Evolutionary conservation across 2,329 filamentous ascomycete genomes (phyloP).

Genomic region (Ophiocordyceps camponoti-leonardi): DNA sequence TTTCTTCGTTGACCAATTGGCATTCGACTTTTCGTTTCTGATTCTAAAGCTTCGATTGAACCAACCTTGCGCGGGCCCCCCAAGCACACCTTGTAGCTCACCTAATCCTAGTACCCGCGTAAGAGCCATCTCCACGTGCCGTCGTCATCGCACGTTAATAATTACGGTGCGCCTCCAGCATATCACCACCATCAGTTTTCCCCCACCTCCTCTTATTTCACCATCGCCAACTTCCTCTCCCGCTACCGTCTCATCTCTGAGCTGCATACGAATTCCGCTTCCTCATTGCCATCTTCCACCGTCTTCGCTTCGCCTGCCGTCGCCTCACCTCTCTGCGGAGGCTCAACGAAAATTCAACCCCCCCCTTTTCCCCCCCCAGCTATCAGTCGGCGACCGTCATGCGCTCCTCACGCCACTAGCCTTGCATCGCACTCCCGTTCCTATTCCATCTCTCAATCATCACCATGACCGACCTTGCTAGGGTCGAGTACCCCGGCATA

Average conservation of each 20-base stretch:
- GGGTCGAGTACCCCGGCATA: slow-evolving; percentile 85
- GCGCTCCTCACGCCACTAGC: slow-evolving; percentile 4
- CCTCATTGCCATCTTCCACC: neutral
- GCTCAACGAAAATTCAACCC: neutral
- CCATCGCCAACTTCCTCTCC: neutral
- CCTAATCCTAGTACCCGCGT: no score
- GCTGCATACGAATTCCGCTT: neutral
- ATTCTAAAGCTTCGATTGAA: no score
- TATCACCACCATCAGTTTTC: neutral
- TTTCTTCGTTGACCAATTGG: no score
- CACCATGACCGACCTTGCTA: slow-evolving; percentile 58
- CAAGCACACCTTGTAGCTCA: no score
- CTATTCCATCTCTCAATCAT: slow-evolving; percentile 10
- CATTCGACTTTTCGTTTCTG: no score
- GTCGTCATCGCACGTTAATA: neutral
- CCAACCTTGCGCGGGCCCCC: no score
- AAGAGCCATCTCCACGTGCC: neutral
- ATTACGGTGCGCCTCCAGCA: neutral
- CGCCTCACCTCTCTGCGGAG: neutral
- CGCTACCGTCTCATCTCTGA: neutral
- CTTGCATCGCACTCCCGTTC: slow-evolving; percentile 5
- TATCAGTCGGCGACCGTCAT: slow-evolving; percentile 4
- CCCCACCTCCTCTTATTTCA: neutral
- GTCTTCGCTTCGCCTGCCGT: neutral
- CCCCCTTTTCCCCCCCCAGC: neutral